phyloP scores from a whole-genome alignment of 1,284 basidiomycete species.

The Ceratobasidium sp. region DNA sequence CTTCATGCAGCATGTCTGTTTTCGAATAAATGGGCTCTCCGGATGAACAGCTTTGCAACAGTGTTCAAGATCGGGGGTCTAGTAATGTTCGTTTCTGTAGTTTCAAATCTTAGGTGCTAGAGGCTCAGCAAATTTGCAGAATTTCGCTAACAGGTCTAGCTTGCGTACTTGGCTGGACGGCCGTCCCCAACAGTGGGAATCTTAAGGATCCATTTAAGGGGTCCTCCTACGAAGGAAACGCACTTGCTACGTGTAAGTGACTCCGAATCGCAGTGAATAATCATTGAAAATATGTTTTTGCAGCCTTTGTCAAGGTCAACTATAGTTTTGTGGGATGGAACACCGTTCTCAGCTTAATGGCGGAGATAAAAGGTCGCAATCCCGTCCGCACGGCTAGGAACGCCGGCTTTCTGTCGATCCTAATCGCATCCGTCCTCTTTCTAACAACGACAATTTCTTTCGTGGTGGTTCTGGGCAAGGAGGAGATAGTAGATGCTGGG shows the following conservation, averaged over 20 bases:
- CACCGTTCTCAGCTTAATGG: constrained; percentile 64
- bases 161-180: constrained; percentile 61
- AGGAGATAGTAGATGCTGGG: constrained; percentile 59
- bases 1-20: constrained; percentile 42
- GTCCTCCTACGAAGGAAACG: constrained; percentile 60
- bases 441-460: constrained; percentile 18
- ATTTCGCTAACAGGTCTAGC: constrained; percentile 58
- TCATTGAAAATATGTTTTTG: constrained; percentile 60
- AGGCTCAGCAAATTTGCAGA: background rate
- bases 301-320: constrained; percentile 68
- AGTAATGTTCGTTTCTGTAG: constrained; percentile 44
- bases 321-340: constrained; percentile 67
- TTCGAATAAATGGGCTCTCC: constrained; percentile 53
- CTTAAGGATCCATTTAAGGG: constrained; percentile 63
- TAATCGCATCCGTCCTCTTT: constrained; percentile 26
- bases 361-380: constrained; percentile 60
- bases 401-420: constrained; percentile 60
- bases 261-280: background rate
- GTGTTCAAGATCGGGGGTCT: constrained; percentile 51
- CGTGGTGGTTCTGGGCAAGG: constrained; percentile 58
- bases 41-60: constrained; percentile 50
- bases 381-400: constrained; percentile 65
- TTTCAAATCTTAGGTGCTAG: background rate
- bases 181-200: constrained; percentile 59
- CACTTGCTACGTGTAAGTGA: constrained; percentile 51